Evolutionary conservation across 2,329 filamentous ascomycete species (phyloP).

Genomic region (Amesomyces nigricolor): DNA sequence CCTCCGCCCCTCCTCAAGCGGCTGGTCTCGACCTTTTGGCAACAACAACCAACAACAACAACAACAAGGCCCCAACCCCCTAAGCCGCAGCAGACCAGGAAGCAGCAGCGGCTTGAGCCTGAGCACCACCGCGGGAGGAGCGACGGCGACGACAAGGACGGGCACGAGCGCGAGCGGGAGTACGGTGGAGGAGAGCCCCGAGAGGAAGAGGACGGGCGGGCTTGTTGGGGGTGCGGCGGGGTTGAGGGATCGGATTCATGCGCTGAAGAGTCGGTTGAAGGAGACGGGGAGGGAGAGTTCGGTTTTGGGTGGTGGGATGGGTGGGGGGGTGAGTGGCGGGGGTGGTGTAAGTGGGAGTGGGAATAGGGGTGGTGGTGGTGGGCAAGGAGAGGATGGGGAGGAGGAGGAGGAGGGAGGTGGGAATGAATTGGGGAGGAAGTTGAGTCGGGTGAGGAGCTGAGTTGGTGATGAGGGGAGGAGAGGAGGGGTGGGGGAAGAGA

Average conservation of each 20-base stretch:
- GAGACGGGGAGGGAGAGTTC: slow-evolving; percentile 20
- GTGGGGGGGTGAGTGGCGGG: neutral
- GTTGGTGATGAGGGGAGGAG: neutral
- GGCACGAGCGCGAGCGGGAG: slow-evolving; percentile 2
- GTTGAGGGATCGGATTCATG: slow-evolving; percentile 36
- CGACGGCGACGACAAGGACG: too few relatives aligned
- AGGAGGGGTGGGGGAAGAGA: neutral
- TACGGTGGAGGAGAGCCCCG: slow-evolving; percentile 9
- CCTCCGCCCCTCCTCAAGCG: slow-evolving; percentile 23
- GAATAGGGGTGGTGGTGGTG: slow-evolving; percentile 18
- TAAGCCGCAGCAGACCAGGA: slow-evolving; percentile 14
- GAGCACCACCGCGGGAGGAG: neutral
- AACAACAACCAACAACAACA: neutral
- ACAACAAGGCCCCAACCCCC: neutral
- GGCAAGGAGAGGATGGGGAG: slow-evolving; percentile 16
- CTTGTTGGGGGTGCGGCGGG: slow-evolving; percentile 20
- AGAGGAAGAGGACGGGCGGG: slow-evolving; percentile 26
- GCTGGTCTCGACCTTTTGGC: slow-evolving; percentile 22
- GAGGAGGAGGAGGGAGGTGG: slow-evolving; percentile 16
- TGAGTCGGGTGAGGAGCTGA: slow-evolving; percentile 16
- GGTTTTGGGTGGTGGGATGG: slow-evolving; percentile 14
- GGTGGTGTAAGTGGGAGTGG: neutral
- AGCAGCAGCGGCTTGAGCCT: slow-evolving; percentile 16
- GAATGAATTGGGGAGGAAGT: slow-evolving; percentile 14
- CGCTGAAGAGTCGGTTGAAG: slow-evolving; percentile 27